A percentile compares a stretch with the other conserved stretches of the same genome.
These are phyloP conservation scores for Talaromyces pinophilus DNA, from an alignment of 2,329 filamentous ascomycete genomes.

Conservation along the genomic window DNA sequence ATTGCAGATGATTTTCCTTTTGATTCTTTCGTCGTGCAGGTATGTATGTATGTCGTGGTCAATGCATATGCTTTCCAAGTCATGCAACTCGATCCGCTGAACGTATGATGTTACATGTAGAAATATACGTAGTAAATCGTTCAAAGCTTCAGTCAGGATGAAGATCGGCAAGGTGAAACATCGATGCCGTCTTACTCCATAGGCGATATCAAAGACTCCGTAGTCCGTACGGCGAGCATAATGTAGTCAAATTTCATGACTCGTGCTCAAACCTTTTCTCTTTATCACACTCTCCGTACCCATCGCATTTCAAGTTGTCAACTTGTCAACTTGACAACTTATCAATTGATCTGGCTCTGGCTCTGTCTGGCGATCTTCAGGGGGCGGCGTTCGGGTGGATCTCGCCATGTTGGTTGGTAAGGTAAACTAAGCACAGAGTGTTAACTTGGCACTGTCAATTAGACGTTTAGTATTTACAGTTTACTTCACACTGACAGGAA, in stretches of 20 bases:
- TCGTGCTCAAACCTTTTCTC: background rate
- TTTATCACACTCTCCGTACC: background rate
- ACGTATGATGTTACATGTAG: background rate
- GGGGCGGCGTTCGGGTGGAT: slow-evolving; percentile 8
- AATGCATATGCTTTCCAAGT: background rate
- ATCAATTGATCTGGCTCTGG: background rate
- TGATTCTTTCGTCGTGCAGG: background rate
- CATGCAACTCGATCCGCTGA: background rate
- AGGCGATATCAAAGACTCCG: background rate
- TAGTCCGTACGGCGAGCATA: background rate
- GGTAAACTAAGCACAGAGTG: background rate
- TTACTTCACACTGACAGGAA: background rate
- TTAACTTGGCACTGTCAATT: background rate
- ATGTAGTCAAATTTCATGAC: background rate
- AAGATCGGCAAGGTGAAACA: slow-evolving; percentile 6
- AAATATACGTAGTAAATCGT: background rate
- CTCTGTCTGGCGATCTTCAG: slow-evolving; percentile 7
- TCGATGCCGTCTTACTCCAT: background rate
- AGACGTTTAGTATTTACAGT: background rate
- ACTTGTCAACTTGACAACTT: background rate
- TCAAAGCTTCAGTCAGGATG: background rate
- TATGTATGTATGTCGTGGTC: background rate
- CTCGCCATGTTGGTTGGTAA: background rate
- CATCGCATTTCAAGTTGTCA: background rate
- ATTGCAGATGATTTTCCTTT: background rate